phyloP scores from a whole-genome alignment of 2,329 filamentous ascomycete species.

The Lecanicillium sp. region DNA sequence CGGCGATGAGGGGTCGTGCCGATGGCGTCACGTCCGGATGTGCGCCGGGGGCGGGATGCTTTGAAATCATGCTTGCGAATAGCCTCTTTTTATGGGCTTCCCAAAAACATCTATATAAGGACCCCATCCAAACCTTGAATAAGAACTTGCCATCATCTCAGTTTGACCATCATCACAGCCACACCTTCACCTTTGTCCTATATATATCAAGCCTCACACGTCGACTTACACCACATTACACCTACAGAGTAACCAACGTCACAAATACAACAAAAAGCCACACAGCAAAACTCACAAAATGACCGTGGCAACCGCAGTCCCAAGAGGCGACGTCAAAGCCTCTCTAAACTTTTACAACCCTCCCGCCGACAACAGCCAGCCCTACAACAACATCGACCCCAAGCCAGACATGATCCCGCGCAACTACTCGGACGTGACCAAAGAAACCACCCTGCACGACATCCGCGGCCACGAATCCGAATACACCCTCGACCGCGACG shows the following conservation, averaged over 20 bases:
- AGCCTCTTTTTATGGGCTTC: too few species aligned
- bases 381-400: conserved; percentile 62
- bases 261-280: neutral
- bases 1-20: too few species aligned
- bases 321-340: conserved; percentile 53
- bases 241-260: neutral
- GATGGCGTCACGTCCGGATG: too few species aligned
- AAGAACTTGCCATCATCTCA: too few species aligned
- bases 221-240: neutral
- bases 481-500: conserved; percentile 63
- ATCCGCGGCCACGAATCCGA: conserved; percentile 60
- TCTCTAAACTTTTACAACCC: conserved; percentile 57
- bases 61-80: too few species aligned
- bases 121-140: too few species aligned
- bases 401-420: conserved; percentile 52
- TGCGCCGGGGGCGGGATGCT: too few species aligned
- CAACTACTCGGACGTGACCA: conserved; percentile 50
- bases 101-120: too few species aligned
- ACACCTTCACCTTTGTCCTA: neutral
- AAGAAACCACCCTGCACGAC: conserved; percentile 57
- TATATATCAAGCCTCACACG: neutral
- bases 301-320: conserved; percentile 32
- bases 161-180: too few species aligned
- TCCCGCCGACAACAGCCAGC: conserved; percentile 49
- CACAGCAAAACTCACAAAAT: conserved; percentile 14